Evolutionary conservation across 1,284 basidiomycete genomes (phyloP).

Genomic region (Cryptococcus sp.): DNA sequence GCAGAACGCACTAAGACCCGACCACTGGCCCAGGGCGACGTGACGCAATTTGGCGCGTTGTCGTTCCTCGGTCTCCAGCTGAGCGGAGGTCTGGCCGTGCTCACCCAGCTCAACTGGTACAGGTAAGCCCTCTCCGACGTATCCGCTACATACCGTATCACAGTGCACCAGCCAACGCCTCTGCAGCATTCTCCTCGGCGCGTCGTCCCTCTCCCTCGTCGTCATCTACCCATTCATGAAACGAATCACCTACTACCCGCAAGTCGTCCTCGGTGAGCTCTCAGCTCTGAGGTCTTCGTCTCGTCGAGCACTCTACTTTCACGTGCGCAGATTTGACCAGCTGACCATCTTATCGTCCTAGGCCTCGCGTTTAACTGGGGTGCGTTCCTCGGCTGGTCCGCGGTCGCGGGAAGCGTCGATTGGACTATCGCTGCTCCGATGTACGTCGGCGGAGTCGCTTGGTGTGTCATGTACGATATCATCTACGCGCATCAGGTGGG

Average conservation of each 20-base stretch:
- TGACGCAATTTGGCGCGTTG: conserved; percentile 74
- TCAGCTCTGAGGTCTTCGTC: too few relatives aligned
- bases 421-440: conserved; percentile 85
- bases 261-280: conserved; percentile 80
- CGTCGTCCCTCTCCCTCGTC: conserved; percentile 84
- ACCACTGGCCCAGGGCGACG: conserved; percentile 78
- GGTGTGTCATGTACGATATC: conserved; percentile 96
- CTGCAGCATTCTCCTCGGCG: conserved; percentile 81
- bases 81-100: conserved; percentile 78
- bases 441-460: conserved; percentile 84
- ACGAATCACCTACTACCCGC: conserved; percentile 94
- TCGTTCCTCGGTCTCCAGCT: conserved; percentile 84
- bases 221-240: conserved; percentile 97
- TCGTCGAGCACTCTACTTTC: background rate
- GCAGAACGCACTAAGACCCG: conserved; percentile 65
- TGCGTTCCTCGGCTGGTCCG: conserved; percentile 92
- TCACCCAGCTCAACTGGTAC: conserved; percentile 92
- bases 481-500: conserved; percentile 95
- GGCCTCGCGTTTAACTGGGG: conserved; percentile 98
- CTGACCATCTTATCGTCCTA: conserved; percentile 40
- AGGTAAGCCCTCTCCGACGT: conserved; percentile 60
- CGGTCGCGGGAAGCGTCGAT: conserved; percentile 77
- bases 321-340: too few relatives aligned
- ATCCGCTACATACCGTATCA: background rate
- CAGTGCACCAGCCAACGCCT: background rate